Conservation (phyloP, 2,329 filamentous ascomycete species). For the Calonectria henricotiae region DNA sequence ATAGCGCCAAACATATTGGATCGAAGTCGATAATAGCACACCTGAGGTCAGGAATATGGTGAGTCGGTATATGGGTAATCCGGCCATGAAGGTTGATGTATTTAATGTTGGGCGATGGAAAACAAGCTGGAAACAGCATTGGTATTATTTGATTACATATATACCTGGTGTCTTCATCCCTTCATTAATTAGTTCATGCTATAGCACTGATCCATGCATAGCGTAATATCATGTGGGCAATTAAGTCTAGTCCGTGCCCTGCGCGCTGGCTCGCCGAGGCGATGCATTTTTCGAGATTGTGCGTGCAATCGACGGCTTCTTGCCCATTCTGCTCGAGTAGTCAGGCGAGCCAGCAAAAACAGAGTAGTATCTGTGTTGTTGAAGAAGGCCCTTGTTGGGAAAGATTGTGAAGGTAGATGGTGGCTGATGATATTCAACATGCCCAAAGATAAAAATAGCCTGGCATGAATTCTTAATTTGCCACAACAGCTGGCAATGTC, state of each 20-base stretch:
- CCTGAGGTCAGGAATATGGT: conserved; percentile 11
- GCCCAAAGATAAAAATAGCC: conserved; percentile 3
- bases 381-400: too few species aligned
- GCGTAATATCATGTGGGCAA: neutral
- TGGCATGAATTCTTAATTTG: conserved; percentile 13
- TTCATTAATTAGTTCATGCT: conserved; percentile 15
- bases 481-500: neutral
- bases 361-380: neutral
- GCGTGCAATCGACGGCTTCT: neutral
- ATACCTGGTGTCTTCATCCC: conserved; percentile 9
- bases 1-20: conserved; percentile 19
- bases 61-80: conserved; percentile 11
- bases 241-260: neutral
- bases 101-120: conserved; percentile 9
- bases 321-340: neutral
- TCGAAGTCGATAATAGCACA: conserved; percentile 6
- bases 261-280: neutral
- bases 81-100: conserved; percentile 17
- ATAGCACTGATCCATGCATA: conserved; percentile 16
- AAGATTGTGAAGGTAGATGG: too few species aligned
- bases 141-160: conserved; percentile 24
- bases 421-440: too few species aligned
- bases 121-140: neutral
- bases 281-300: neutral
- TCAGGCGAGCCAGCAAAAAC: neutral